Conservation (phyloP, 1,284 basidiomycete genomes). For the Ceratobasidium sp. region DNA sequence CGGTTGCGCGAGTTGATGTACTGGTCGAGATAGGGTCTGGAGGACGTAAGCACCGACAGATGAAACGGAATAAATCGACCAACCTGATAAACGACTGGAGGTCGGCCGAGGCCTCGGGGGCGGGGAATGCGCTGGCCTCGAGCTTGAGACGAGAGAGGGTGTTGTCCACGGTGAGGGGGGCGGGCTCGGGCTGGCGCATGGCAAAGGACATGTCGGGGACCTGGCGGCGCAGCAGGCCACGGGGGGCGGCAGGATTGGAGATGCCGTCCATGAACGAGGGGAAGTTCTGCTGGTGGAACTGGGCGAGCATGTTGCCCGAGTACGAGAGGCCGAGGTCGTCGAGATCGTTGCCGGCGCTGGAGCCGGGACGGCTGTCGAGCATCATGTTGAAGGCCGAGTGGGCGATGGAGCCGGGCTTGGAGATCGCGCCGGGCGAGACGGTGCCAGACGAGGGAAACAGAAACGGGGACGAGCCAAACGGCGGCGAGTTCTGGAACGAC, state of each 20-base stretch:
- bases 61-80: slow-evolving; percentile 51
- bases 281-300: slow-evolving; percentile 42
- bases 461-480: slow-evolving; percentile 27
- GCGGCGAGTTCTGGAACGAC: slow-evolving; percentile 44
- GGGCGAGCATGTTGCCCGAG: slow-evolving; percentile 21
- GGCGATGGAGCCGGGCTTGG: slow-evolving; percentile 65
- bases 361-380: slow-evolving; percentile 31
- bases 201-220: slow-evolving; percentile 65
- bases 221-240: slow-evolving; percentile 50
- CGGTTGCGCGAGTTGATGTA: slow-evolving; percentile 88
- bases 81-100: slow-evolving; percentile 83
- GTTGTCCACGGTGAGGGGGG: slow-evolving; percentile 61
- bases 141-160: slow-evolving; percentile 73
- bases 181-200: slow-evolving; percentile 62
- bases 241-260: slow-evolving; percentile 57
- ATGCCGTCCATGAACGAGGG: slow-evolving; percentile 28
- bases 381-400: slow-evolving; percentile 58
- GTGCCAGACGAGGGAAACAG: slow-evolving; percentile 55
- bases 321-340: slow-evolving; percentile 32
- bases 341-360: slow-evolving; percentile 38
- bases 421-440: slow-evolving; percentile 55
- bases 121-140: slow-evolving; percentile 58
- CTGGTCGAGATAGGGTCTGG: slow-evolving; percentile 79
- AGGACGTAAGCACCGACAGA: slow-evolving; percentile 30
- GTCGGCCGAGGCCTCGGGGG: slow-evolving; percentile 63